Conservation (phyloP, 768 basidiomycete genomes). For the Coprinopsis sp. region DNA sequence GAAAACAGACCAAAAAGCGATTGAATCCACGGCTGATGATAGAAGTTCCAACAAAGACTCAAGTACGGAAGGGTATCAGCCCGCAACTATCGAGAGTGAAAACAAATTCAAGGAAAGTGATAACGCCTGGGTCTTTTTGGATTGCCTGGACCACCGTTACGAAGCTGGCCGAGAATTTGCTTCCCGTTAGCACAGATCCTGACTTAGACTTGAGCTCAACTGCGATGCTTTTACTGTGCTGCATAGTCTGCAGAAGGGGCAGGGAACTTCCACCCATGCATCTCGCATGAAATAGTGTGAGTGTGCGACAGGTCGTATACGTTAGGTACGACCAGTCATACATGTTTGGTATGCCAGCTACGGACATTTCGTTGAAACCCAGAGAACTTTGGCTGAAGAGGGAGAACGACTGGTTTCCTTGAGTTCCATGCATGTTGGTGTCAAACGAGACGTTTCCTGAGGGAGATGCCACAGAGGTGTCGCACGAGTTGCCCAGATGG, state of each 20-base stretch:
- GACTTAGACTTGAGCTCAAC: conserved; percentile 35
- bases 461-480: conserved; percentile 31
- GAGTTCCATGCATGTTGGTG: conserved; percentile 52
- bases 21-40: too few species aligned
- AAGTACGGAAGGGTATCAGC: too few species aligned
- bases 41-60: too few species aligned
- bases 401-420: conserved; percentile 28
- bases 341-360: conserved; percentile 61
- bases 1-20: too few species aligned
- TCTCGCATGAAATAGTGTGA: too few species aligned
- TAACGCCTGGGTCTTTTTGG: conserved; percentile 41
- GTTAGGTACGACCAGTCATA: conserved; percentile 68
- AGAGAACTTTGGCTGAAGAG: conserved; percentile 17
- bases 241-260: conserved; percentile 14
- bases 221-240: conserved; percentile 25
- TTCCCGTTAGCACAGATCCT: conserved; percentile 15
- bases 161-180: conserved; percentile 31
- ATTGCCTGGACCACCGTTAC: conserved; percentile 36
- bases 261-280: too few species aligned
- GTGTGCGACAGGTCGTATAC: conserved; percentile 77
- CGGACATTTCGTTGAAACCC: conserved; percentile 35
- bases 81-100: too few species aligned
- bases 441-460: conserved; percentile 61
- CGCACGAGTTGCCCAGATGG: conserved; percentile 49
- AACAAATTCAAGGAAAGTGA: background rate